Evolutionary conservation across 495 filamentous ascomycete genomes (phyloP).

Genomic region (Pyrenula massariospora): DNA sequence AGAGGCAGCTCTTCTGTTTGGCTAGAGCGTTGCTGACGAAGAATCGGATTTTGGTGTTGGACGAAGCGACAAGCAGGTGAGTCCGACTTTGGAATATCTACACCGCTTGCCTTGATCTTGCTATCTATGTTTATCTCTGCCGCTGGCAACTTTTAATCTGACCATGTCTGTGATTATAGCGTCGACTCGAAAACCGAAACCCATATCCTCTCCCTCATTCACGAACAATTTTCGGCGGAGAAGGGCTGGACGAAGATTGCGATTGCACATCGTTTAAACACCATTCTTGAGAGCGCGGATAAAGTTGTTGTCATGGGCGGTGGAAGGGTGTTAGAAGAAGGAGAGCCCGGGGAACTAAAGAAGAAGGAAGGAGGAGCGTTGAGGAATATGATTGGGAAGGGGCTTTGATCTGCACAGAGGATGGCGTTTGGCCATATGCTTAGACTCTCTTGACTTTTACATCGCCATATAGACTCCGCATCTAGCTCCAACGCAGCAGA

Average conservation of each 20-base stretch:
- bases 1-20: conserved; percentile 91
- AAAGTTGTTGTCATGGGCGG: conserved; percentile 2
- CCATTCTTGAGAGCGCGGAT: conserved; percentile 1
- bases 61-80: conserved; percentile 75
- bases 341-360: not conserved
- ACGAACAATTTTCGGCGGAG: not conserved
- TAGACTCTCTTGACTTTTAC: no score
- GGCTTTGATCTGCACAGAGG: no score
- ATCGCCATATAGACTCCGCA: no score
- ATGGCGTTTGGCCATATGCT: no score
- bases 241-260: conserved; percentile 3
- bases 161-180: not conserved
- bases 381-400: not conserved
- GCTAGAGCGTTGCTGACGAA: conserved; percentile 86
- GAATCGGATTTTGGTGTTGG: conserved; percentile 94
- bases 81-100: no score
- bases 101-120: no score
- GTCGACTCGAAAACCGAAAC: conserved; percentile 4
- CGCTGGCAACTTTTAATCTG: not conserved
- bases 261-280: conserved; percentile 1
- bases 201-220: conserved; percentile 1
- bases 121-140: not conserved
- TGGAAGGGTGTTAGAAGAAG: conserved; percentile 1
- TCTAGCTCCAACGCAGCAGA: no score
- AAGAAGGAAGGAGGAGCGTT: not conserved